Conservation (phyloP, 2,329 filamentous ascomycete genomes). For the Fusarium nelsonii region DNA sequence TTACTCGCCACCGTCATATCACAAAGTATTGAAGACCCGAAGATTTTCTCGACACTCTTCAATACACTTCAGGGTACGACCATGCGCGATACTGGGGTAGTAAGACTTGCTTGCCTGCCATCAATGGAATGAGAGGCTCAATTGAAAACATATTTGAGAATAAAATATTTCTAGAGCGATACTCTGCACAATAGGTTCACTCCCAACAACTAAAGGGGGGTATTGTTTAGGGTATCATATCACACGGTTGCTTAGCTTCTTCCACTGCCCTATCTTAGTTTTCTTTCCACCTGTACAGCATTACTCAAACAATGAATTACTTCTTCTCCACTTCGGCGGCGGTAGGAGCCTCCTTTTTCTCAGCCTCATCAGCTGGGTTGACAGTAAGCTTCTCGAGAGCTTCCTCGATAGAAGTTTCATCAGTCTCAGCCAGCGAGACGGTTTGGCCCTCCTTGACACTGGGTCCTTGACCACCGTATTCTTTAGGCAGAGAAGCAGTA, state of each 20-base stretch:
- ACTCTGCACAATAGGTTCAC: slow-evolving; percentile 4
- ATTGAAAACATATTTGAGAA: slow-evolving; percentile 27
- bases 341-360: slow-evolving; percentile 15
- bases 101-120: not conserved
- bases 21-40: not conserved
- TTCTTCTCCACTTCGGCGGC: slow-evolving; percentile 27
- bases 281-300: not conserved
- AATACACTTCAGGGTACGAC: not conserved
- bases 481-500: slow-evolving; percentile 74
- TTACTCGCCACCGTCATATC: not conserved
- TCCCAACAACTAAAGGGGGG: slow-evolving; percentile 29
- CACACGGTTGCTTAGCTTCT: slow-evolving; percentile 24
- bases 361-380: slow-evolving; percentile 19
- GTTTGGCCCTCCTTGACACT: slow-evolving; percentile 55
- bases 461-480: slow-evolving; percentile 81
- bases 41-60: not conserved
- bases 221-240: slow-evolving; percentile 37
- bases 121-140: slow-evolving; percentile 2
- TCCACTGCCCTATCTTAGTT: slow-evolving; percentile 5
- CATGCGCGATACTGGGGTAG: not conserved
- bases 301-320: slow-evolving; percentile 12
- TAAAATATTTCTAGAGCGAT: slow-evolving; percentile 24
- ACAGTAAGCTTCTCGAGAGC: slow-evolving; percentile 33
- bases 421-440: slow-evolving; percentile 46
- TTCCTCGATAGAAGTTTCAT: slow-evolving; percentile 33